phyloP scores from a whole-genome alignment of 169 alveolate species.

The Eimeria necatrix region DNA sequence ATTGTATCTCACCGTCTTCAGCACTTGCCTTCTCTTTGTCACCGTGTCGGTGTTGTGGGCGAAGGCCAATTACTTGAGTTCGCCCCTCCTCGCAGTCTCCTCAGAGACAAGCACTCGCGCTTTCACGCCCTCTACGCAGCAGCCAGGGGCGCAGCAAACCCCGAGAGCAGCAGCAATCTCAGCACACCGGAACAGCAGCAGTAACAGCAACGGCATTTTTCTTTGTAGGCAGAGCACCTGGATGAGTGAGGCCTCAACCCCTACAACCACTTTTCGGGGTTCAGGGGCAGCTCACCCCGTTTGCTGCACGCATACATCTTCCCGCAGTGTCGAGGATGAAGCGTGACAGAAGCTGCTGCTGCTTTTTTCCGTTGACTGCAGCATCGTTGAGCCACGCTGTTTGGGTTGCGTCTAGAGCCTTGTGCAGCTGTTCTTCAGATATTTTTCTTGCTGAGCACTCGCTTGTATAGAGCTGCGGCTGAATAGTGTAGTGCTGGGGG shows the following conservation, averaged over 20 bases:
- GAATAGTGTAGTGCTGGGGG: no score
- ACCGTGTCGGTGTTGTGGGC: conserved; percentile 27
- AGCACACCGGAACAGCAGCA: background rate
- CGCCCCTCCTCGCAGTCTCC: conserved; percentile 1
- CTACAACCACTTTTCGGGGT: no score
- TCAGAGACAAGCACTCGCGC: background rate
- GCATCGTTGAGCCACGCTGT: no score
- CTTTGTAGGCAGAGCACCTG: background rate
- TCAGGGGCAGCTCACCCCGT: background rate
- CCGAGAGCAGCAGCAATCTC: background rate
- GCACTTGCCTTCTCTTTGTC: conserved; percentile 43
- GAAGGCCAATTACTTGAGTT: background rate
- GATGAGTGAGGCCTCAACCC: background rate
- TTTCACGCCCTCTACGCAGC: conserved; percentile 10
- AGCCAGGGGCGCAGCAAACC: background rate
- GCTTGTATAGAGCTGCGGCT: no score
- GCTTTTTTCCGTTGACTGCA: no score
- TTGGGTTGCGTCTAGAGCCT: no score
- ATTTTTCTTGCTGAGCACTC: no score
- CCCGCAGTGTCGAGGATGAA: no score
- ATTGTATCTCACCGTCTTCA: conserved; percentile 19
- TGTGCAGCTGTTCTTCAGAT: no score
- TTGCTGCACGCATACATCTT: no score
- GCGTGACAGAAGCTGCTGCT: no score
- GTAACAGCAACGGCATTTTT: background rate